Evolutionary conservation across 176 grass and related monocot genomes (phyloP).

Genomic region (Guadua angustifolia): DNA sequence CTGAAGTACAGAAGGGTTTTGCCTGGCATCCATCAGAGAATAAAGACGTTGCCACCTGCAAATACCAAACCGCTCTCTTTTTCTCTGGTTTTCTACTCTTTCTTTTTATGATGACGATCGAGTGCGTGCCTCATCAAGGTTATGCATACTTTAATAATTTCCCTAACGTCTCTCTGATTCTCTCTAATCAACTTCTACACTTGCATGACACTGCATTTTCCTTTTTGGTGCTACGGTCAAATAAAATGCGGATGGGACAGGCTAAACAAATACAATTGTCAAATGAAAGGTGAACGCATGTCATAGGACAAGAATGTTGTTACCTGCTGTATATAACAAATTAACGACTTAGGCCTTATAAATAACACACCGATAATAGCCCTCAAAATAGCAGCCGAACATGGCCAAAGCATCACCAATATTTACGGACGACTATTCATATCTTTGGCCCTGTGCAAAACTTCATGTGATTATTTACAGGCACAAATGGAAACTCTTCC

Average conservation of each 20-base stretch:
- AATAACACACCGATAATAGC: not conserved
- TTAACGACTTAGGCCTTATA: not conserved
- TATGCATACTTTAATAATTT: not conserved
- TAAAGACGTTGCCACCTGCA: slow-evolving; percentile 53
- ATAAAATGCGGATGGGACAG: not conserved
- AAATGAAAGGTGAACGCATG: not conserved
- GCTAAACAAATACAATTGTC: not conserved
- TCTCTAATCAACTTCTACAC: slow-evolving; percentile 12
- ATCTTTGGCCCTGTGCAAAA: slow-evolving; percentile 13
- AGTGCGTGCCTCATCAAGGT: not conserved
- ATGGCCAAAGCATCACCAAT: slow-evolving; percentile 12
- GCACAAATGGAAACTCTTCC: not conserved
- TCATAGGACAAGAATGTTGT: not conserved
- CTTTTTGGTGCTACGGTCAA: not conserved
- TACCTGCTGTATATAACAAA: not conserved
- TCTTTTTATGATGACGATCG: not conserved
- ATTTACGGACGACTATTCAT: slow-evolving; percentile 8
- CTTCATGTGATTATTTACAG: slow-evolving; percentile 48
- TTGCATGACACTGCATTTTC: not conserved
- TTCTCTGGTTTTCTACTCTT: slow-evolving; percentile 8
- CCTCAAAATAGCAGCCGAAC: not conserved
- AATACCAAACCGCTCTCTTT: slow-evolving; percentile 14
- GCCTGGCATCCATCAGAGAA: slow-evolving; percentile 23
- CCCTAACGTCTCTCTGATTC: slow-evolving; percentile 38
- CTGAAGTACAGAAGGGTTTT: slow-evolving; percentile 2